Evolutionary conservation across 2,329 filamentous ascomycete genomes (phyloP).

Genomic region (Colletotrichum zoysiae): DNA sequence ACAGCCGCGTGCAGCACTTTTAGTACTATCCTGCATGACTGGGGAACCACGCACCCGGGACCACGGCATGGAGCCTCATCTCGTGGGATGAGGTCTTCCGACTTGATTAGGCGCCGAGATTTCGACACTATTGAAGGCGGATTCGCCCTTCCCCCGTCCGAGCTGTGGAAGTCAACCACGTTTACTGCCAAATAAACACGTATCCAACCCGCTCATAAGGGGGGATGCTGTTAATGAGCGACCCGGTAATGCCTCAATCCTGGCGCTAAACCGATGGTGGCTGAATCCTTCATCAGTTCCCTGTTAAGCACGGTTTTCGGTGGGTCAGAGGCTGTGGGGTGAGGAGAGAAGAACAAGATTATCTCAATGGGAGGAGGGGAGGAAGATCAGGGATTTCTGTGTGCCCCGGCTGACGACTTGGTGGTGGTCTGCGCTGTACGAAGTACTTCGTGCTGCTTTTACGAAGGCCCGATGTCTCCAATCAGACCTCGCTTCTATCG

Average conservation of each 20-base stretch:
- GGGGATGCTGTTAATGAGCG: not conserved
- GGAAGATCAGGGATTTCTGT: slow-evolving; percentile 8
- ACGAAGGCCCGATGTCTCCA: not conserved
- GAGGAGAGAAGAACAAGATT: not conserved
- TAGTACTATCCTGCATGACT: slow-evolving; percentile 29
- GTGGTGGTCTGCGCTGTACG: not conserved
- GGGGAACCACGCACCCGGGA: slow-evolving; percentile 11
- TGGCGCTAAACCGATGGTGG: slow-evolving; percentile 8
- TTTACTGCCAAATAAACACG: not conserved
- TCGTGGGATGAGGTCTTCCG: slow-evolving; percentile 15
- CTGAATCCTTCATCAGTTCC: slow-evolving; percentile 3
- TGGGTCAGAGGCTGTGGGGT: slow-evolving; percentile 16
- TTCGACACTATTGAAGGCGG: slow-evolving; percentile 22
- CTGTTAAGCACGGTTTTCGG: not conserved
- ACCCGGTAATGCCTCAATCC: not conserved
- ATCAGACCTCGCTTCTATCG: not conserved
- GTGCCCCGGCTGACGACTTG: not conserved
- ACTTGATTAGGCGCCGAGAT: slow-evolving; percentile 24
- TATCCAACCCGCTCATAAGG: not conserved
- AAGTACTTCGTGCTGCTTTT: no score
- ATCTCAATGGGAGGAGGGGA: not conserved
- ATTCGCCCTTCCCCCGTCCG: slow-evolving; percentile 20
- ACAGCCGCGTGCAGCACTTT: slow-evolving; percentile 24
- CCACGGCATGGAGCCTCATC: slow-evolving; percentile 24
- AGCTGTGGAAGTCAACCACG: slow-evolving; percentile 27